Conservation (phyloP, 495 filamentous ascomycete species). For the Aspergillus bridgeri region DNA sequence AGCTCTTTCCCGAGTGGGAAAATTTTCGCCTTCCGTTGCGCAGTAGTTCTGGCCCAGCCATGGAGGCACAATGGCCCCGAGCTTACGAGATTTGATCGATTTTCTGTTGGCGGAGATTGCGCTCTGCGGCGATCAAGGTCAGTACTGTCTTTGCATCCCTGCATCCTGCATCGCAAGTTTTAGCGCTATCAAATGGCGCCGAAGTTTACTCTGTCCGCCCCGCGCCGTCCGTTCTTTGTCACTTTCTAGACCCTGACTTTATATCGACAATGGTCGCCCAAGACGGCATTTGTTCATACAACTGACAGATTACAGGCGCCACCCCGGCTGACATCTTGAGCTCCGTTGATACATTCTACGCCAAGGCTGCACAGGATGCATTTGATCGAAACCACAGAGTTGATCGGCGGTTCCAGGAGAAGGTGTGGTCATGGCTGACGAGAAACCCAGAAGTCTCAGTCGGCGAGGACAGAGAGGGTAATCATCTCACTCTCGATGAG, state of each 20-base stretch:
- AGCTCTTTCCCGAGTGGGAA: background rate
- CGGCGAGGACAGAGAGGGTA: slow-evolving; percentile 37
- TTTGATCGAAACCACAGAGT: slow-evolving; percentile 28
- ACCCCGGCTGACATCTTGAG: slow-evolving; percentile 36
- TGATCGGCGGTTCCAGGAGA: slow-evolving; percentile 49
- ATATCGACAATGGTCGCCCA: background rate
- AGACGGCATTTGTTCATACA: background rate
- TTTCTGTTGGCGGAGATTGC: slow-evolving; percentile 71
- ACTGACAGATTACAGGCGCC: slow-evolving; percentile 34
- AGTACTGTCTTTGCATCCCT: slow-evolving; percentile 34
- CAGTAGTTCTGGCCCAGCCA: slow-evolving; percentile 7
- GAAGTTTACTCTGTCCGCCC: background rate
- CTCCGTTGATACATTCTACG: slow-evolving; percentile 40
- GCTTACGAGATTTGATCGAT: slow-evolving; percentile 67
- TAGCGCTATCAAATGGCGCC: background rate
- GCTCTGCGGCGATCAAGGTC: slow-evolving; percentile 64
- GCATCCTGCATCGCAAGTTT: slow-evolving; percentile 9
- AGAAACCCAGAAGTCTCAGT: slow-evolving; percentile 52
- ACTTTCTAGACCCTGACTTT: background rate
- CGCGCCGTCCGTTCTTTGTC: background rate
- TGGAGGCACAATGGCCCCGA: slow-evolving; percentile 54
- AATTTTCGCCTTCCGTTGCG: background rate
- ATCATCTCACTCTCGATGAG: slow-evolving; percentile 45
- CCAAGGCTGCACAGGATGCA: slow-evolving; percentile 20
- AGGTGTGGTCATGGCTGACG: slow-evolving; percentile 56